Evolutionary conservation across 805 yeast species (phyloP).

Genomic region (Suhomyces sp.): DNA sequence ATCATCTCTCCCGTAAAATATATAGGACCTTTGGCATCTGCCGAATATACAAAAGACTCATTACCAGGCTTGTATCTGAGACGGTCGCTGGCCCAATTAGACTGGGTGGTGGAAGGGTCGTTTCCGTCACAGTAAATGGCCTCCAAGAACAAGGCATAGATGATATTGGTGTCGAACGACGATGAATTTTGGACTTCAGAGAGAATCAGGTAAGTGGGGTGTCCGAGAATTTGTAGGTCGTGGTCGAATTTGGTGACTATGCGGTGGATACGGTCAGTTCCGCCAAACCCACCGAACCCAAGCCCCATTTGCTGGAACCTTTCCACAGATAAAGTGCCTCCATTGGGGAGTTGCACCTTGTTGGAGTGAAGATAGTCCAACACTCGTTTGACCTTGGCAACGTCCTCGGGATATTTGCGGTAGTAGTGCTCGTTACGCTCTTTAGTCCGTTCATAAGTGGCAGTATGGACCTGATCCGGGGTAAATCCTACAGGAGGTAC

Average conservation of each 20-base stretch:
- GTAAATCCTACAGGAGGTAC: conserved; percentile 49
- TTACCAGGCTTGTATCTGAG: conserved; percentile 25
- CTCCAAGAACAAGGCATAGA: conserved; percentile 57
- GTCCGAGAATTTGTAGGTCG: conserved; percentile 35
- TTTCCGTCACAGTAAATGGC: conserved; percentile 53
- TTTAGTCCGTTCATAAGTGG: conserved; percentile 44
- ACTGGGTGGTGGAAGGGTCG: conserved; percentile 10
- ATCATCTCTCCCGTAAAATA: conserved; percentile 59
- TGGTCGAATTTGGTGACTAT: conserved; percentile 39
- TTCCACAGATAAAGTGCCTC: conserved; percentile 47
- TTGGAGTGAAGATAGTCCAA: conserved; percentile 28
- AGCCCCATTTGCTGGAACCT: conserved; percentile 55
- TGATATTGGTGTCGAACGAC: conserved; percentile 51
- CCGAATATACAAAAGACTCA: conserved; percentile 21
- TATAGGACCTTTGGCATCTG: conserved; percentile 13
- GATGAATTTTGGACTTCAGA: conserved; percentile 27
- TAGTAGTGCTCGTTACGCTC: conserved; percentile 50
- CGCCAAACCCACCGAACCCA: conserved; percentile 50
- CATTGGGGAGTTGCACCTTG: conserved; percentile 44
- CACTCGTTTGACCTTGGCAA: conserved; percentile 33
- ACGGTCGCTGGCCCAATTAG: conserved; percentile 52
- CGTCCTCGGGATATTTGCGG: conserved; percentile 48
- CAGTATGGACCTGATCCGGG: conserved; percentile 48
- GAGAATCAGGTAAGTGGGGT: conserved; percentile 39
- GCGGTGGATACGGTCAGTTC: conserved; percentile 46